phyloP scores from a whole-genome alignment of 305 asterid genomes.

The Withania somnifera region DNA sequence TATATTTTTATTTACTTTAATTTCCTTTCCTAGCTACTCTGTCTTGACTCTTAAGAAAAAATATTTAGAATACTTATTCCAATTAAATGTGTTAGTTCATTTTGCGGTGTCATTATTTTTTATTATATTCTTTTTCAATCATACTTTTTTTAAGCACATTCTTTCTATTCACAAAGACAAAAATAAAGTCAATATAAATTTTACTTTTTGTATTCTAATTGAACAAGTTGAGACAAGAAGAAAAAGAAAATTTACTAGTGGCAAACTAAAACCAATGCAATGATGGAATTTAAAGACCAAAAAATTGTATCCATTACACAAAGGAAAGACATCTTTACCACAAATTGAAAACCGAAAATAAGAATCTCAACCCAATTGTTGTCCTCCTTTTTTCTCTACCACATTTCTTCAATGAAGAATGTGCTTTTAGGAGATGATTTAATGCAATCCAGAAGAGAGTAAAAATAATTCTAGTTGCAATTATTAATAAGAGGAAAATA shows the following conservation, averaged over 20 bases:
- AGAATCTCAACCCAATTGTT: not conserved
- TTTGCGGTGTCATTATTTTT: too few species aligned
- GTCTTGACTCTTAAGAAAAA: not conserved
- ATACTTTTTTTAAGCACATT: too few species aligned
- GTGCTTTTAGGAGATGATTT: not conserved
- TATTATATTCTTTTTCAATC: too few species aligned
- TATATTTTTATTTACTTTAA: not conserved
- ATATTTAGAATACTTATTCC: not conserved
- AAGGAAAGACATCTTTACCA: not conserved
- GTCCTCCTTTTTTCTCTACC: not conserved
- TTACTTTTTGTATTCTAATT: not conserved
- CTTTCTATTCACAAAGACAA: too few species aligned
- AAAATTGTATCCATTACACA: not conserved
- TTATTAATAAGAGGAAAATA: not conserved
- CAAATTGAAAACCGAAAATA: not conserved
- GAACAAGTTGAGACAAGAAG: not conserved
- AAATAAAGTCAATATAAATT: too few species aligned
- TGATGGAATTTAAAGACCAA: not conserved
- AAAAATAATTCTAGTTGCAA: not conserved
- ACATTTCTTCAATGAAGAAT: not conserved
- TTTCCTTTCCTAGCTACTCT: not conserved
- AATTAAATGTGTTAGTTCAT: too few species aligned
- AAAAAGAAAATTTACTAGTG: not conserved
- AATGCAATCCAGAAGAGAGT: not conserved
- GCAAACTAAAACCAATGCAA: not conserved